A percentile compares a stretch with the other conserved stretches of the same genome.
These are phyloP conservation scores for Aspergillus sp. DNA, from an alignment of 2,329 filamentous ascomycete genomes.

Conservation along the genomic window DNA sequence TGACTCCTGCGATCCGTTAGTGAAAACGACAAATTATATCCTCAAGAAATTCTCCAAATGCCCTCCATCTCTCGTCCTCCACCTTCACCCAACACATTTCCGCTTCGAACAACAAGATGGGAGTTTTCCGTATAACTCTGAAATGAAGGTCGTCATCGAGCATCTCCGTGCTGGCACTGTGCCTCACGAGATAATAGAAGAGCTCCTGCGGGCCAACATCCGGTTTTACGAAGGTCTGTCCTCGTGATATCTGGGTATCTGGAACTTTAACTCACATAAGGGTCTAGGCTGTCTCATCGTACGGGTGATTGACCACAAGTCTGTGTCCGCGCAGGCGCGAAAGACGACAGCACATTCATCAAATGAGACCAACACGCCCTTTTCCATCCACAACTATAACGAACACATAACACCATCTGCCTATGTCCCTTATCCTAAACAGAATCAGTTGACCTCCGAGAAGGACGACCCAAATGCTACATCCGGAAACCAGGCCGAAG, in stretches of 20 bases:
- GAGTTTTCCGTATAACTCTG: conserved; percentile 86
- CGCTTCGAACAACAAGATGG: conserved; percentile 92
- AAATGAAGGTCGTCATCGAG: conserved; percentile 79
- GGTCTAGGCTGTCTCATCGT: conserved; percentile 76
- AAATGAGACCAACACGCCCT: conserved; percentile 64
- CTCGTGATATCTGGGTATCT: neutral
- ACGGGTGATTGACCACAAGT: conserved; percentile 85
- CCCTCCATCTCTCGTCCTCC: conserved; percentile 80
- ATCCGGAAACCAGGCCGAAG: conserved; percentile 22
- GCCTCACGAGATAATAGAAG: conserved; percentile 83
- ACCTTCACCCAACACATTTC: conserved; percentile 82
- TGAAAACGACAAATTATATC: conserved; percentile 73
- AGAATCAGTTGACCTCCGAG: conserved; percentile 34
- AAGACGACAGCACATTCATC: conserved; percentile 54
- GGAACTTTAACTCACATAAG: neutral
- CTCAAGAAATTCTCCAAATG: conserved; percentile 73
- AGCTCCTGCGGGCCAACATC: conserved; percentile 69
- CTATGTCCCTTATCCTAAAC: conserved; percentile 69
- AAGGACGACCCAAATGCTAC: conserved; percentile 26
- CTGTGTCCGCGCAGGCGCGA: conserved; percentile 59
- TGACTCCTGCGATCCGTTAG: conserved; percentile 35
- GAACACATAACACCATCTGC: conserved; percentile 87
- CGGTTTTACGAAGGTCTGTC: conserved; percentile 78
- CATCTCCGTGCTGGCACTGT: conserved; percentile 75
- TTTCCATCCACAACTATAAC: conserved; percentile 91